Evolutionary conservation across 139 green algal species (phyloP).

Genomic region (Micromonas pusilla): DNA sequence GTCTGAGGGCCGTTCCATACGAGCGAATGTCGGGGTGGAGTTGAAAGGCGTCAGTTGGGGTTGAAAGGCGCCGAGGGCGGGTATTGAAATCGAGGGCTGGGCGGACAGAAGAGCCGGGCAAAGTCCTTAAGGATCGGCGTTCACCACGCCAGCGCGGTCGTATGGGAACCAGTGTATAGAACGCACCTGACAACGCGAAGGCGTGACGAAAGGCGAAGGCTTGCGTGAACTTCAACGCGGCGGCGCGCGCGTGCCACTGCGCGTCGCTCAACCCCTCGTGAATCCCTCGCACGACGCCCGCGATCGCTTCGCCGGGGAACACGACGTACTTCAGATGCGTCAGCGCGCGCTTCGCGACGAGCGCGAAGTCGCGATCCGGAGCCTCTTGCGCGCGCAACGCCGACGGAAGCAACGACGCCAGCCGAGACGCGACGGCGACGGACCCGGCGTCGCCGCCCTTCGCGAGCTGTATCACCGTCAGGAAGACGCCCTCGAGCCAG

Average conservation of each 20-base stretch:
- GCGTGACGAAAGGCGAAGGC: conserved; percentile 73
- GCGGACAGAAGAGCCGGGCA: too few species aligned
- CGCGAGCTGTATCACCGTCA: conserved; percentile 41
- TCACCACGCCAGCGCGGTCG: too few species aligned
- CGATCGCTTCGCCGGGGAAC: conserved; percentile 20
- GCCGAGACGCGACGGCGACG: conserved; percentile 42
- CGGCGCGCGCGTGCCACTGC: conserved; percentile 59
- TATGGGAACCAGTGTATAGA: too few species aligned
- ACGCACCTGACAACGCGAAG: conserved; percentile 64
- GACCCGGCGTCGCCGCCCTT: conserved; percentile 32
- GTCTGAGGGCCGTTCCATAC: too few species aligned
- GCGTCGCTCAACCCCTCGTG: conserved; percentile 19
- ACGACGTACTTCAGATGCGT: conserved; percentile 60
- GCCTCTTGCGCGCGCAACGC: conserved; percentile 62
- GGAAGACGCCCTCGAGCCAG: conserved; percentile 35
- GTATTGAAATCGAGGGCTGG: too few species aligned
- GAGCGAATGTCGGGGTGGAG: too few species aligned
- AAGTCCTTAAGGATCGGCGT: too few species aligned
- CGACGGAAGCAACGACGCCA: conserved; percentile 45
- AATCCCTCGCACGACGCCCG: conserved; percentile 31
- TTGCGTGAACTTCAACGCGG: conserved; percentile 59
- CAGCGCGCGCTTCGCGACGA: conserved; percentile 29
- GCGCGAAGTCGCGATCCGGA: conserved; percentile 43
- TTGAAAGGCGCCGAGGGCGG: too few species aligned
- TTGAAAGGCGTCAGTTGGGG: too few species aligned